Conservation (phyloP, 768 basidiomycete species). For the Boletellus emodensis region DNA sequence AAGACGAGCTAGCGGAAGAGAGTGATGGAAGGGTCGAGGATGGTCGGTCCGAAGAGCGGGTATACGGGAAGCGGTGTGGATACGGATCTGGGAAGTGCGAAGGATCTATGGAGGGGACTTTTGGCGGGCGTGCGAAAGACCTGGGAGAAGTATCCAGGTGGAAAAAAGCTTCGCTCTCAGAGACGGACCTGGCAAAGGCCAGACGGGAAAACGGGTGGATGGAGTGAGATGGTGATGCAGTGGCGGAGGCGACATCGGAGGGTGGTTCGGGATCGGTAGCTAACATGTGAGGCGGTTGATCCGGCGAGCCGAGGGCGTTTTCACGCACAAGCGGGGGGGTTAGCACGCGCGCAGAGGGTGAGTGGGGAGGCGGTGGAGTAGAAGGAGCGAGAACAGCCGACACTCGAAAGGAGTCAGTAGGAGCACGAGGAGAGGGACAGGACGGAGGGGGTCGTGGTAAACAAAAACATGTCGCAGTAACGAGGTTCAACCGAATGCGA, state of each 20-base stretch:
- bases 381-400: constrained; percentile 30
- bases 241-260: constrained; percentile 15
- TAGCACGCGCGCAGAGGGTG: constrained; percentile 6
- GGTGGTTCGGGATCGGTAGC: constrained; percentile 8
- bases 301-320: background rate
- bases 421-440: constrained; percentile 13
- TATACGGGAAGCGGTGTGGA: constrained; percentile 53
- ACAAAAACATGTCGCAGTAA: background rate
- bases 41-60: constrained; percentile 31
- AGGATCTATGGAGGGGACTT: constrained; percentile 52
- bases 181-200: constrained; percentile 36
- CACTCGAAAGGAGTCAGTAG: constrained; percentile 21
- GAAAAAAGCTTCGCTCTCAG: constrained; percentile 39
- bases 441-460: constrained; percentile 3
- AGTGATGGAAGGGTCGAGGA: constrained; percentile 51
- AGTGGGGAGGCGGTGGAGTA: constrained; percentile 31
- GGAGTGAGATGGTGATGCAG: no score
- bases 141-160: constrained; percentile 34
- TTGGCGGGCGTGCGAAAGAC: constrained; percentile 42
- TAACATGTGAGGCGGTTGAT: constrained; percentile 6
- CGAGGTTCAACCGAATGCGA: constrained; percentile 10
- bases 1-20: constrained; percentile 68
- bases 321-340: background rate
- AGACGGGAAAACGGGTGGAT: constrained; percentile 29
- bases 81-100: constrained; percentile 71